Conservation (phyloP, 305 asterid species). For the Fraxinus latifolia region DNA sequence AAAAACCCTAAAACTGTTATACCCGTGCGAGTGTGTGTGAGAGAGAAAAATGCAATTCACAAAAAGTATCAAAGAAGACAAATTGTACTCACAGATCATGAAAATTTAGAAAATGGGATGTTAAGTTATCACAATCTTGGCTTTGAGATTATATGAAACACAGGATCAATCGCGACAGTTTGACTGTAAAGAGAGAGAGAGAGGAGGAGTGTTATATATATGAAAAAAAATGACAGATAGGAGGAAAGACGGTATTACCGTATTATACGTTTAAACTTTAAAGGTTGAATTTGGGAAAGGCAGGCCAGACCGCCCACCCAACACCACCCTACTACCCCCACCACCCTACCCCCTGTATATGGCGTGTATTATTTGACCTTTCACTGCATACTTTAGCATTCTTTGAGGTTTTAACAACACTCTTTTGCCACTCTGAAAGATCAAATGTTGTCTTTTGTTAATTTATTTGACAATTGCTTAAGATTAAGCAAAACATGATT, state of each 20-base stretch:
- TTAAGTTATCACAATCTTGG: slow-evolving; percentile 9
- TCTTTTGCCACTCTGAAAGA: not conserved
- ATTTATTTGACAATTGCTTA: not conserved
- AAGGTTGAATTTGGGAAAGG: slow-evolving; percentile 33
- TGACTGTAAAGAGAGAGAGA: slow-evolving; percentile 25
- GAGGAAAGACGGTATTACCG: slow-evolving; percentile 23
- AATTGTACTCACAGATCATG: slow-evolving; percentile 49
- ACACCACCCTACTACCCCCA: not conserved
- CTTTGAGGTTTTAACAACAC: not conserved
- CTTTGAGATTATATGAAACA: slow-evolving; percentile 7
- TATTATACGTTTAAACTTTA: slow-evolving; percentile 25
- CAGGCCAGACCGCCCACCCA: not conserved
- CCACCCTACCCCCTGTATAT: not conserved
- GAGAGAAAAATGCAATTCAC: not conserved
- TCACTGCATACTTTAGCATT: not conserved
- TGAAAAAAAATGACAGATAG: not conserved
- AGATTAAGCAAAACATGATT: not conserved
- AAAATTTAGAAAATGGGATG: slow-evolving; percentile 23
- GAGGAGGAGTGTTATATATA: not conserved
- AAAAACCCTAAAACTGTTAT: slow-evolving; percentile 14
- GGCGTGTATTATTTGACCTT: not conserved
- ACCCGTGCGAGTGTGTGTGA: not conserved
- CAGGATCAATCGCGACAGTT: slow-evolving; percentile 31
- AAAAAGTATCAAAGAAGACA: slow-evolving; percentile 9
- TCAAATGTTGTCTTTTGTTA: not conserved